Evolutionary conservation across 768 basidiomycete genomes (phyloP), one percentile per base, ranked within the genome.

Genomic region (Amanita molliuscula): DNA sequence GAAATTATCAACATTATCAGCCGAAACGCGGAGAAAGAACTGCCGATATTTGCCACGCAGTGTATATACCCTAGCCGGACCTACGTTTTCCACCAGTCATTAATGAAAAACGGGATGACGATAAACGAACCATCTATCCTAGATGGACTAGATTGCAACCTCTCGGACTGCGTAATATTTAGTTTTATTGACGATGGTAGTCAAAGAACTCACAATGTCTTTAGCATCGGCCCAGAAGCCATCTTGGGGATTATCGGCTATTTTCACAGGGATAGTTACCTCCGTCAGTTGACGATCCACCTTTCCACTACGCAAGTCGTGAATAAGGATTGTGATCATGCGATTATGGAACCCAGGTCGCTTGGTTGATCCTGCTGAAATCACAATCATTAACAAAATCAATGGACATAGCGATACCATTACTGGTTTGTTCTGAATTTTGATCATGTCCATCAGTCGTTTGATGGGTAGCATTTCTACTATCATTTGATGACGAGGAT

Each of bases 221-320:
- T 72, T 70, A 2, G 84, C 82, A 59, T 84, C 78, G 5, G 78
- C 84, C 85, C 85, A 88, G 56, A 73, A 83, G 4, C 80, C 78
- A 55, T 77, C 80, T 33, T 70, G 69, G 4, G 67, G 64, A 50
- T 74, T 63, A 29, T 76, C 73, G 3, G 71, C 68, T 4, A 60
- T 57, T 57, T 63, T 75, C 33, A 88, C 61, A n/a, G 74, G 76
- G 26, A 86, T 73, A 33, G 67, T 73, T 16, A 88, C 76, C 60
- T 88, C 86, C 1, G 79, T 79, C 16, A 87, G 68, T 56, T 78
- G 77, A 48, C 69, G 64, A 59, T 86, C 84, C 31, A 65, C 62
- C 1, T 65, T 65, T 5, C 73, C 75, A 53, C 69, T 74, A 31
- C 85, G 75, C 44, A 67, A 53, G 55, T 87, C 85, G 48, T 79